Evolutionary conservation across 2,329 filamentous ascomycete genomes (phyloP), one percentile per base, ranked within the genome.

Genomic region (Penicillium crustosum): DNA sequence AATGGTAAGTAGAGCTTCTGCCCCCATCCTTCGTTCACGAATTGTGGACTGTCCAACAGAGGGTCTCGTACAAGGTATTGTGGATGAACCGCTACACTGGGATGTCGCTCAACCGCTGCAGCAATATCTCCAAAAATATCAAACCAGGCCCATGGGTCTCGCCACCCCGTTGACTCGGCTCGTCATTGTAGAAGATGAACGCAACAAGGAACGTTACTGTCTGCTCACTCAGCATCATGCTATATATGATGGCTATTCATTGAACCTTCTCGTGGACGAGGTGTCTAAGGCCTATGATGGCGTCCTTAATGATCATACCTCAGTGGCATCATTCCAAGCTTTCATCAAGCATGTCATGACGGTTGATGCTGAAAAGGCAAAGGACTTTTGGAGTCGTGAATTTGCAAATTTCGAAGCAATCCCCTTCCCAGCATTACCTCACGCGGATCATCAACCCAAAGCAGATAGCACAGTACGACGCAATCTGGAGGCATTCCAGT

Each of bases 171-270:
- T 48, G 19, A 48, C 45, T 48, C 29, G 45, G 5, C 45, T 48
- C 17, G 45, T 15, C 7, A 48, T 48, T 48, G 45, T 35, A 13
- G 29, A 48, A 23, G 29, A 48, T 4, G 29, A 48, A 17, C 4
- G 7, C 13, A 33, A 12, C 19, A n/a, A 35, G 8, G 45, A 48
- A 5, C 19, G 13, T 6, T 48, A 48, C 35, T 48, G 45, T 17
- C 29, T 48, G n/a, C 19, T 48, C 15, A 48, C 45, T 19, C 45
- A 48, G 29, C 45, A 48, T 48, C 45, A 48, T 33, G 45, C 45
- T 29, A 35, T 48, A 33, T 48, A 48, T 33, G 45, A 48, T 35
- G 45, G 45, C 1, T 48, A 48, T 19, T 48, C 45, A 17, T 23
- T 48, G n/a, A 48, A 48, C n/a, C 45, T 48, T 21, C 45, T 48